Evolutionary conservation across 208 protist species (phyloP).

Genomic region (Entamoeba moshkovskii): DNA sequence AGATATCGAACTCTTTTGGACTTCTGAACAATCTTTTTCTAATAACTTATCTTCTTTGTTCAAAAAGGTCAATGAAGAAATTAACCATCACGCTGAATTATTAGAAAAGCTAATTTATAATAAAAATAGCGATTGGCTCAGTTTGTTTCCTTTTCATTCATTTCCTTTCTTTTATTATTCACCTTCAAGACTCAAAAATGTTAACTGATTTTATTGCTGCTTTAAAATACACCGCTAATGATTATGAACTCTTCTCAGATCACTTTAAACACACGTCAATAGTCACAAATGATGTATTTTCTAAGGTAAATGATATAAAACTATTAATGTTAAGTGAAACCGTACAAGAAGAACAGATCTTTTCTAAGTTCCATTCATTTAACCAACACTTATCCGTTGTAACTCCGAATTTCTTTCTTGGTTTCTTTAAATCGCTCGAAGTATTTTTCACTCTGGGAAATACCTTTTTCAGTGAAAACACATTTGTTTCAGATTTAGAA

Average conservation of each 20-base stretch:
- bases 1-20: background rate
- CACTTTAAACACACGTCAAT: background rate
- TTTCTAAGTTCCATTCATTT: background rate
- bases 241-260: background rate
- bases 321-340: background rate
- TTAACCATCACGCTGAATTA: background rate
- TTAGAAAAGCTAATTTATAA: background rate
- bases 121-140: background rate
- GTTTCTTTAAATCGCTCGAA: background rate
- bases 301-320: background rate
- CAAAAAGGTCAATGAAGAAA: background rate
- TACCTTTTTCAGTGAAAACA: background rate
- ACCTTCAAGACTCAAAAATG: background rate
- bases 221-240: background rate
- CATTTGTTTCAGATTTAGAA: background rate
- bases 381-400: background rate
- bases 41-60: background rate
- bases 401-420: background rate
- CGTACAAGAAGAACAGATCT: background rate
- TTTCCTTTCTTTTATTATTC: background rate
- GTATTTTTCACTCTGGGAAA: background rate
- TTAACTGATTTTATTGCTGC: background rate
- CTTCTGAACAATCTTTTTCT: background rate
- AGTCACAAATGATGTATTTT: background rate
- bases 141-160: background rate